Conservation (phyloP, 1,139 yeast species). For the Diutina siamensis region DNA sequence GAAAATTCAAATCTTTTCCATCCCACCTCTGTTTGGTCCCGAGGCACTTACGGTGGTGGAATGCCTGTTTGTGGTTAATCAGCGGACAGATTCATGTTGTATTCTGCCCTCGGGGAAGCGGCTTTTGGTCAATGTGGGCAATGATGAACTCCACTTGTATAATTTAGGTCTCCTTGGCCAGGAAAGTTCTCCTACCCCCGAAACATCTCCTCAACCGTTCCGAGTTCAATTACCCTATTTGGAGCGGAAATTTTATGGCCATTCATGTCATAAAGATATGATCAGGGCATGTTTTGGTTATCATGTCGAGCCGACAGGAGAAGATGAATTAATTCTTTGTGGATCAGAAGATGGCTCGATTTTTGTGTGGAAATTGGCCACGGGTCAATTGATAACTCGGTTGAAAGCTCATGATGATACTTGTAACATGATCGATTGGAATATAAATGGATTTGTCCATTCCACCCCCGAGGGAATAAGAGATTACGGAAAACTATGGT, state of each 20-base stretch:
- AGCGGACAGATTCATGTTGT: conserved; percentile 31
- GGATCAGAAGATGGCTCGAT: conserved; percentile 80
- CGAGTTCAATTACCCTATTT: conserved; percentile 21
- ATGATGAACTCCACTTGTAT: conserved; percentile 77
- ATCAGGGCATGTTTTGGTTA: conserved; percentile 73
- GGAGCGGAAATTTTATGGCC: conserved; percentile 56
- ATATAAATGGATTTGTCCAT: conserved; percentile 15
- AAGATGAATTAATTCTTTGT: conserved; percentile 61
- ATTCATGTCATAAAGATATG: conserved; percentile 56
- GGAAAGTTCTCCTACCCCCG: not conserved
- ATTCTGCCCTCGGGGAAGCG: conserved; percentile 30
- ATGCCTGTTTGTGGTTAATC: conserved; percentile 24
- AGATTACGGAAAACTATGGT: conserved; percentile 48
- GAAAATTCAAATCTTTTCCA: conserved; percentile 39
- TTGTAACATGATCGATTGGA: conserved; percentile 76
- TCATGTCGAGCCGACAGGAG: conserved; percentile 23
- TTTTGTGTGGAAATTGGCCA: conserved; percentile 70
- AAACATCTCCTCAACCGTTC: not conserved
- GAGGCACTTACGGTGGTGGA: conserved; percentile 24
- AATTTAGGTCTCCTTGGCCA: conserved; percentile 26
- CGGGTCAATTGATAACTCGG: conserved; percentile 56
- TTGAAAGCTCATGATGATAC: conserved; percentile 53
- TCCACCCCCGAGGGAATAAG: conserved; percentile 6
- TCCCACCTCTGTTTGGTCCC: conserved; percentile 25
- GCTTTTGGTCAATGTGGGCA: conserved; percentile 51